These are phyloP conservation scores for Halophytophthora polymorphica DNA, from an alignment of 352 stramenopile genomes.

Conservation along the genomic window DNA sequence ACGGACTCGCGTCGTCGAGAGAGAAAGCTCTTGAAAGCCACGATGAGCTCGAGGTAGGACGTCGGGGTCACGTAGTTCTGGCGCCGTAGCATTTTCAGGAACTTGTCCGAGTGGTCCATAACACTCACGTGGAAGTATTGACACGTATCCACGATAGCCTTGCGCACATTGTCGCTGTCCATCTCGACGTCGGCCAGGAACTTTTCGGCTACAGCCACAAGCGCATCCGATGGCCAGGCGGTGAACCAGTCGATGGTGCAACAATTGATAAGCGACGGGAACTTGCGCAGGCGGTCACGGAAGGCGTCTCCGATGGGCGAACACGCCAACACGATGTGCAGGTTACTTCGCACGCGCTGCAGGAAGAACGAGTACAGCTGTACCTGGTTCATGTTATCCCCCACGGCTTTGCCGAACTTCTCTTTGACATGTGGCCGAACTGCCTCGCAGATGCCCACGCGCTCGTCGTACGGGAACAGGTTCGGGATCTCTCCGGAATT, in stretches of 20 bases:
- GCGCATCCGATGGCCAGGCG: slow-evolving; percentile 90
- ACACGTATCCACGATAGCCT: slow-evolving; percentile 88
- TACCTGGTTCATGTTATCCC: slow-evolving; percentile 88
- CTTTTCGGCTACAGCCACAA: slow-evolving; percentile 92
- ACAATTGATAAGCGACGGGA: slow-evolving; percentile 96
- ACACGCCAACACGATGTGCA: slow-evolving; percentile 94
- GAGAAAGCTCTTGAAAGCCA: slow-evolving; percentile 92
- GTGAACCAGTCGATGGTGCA: slow-evolving; percentile 98
- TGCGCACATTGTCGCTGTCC: slow-evolving; percentile 64
- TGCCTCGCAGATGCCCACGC: slow-evolving; percentile 87
- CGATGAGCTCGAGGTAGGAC: slow-evolving; percentile 93
- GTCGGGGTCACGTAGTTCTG: slow-evolving; percentile 96
- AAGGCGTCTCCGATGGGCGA: slow-evolving; percentile 95
- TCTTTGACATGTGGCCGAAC: slow-evolving; percentile 90
- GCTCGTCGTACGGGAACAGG: slow-evolving; percentile 92
- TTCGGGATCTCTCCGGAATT: slow-evolving; percentile 95
- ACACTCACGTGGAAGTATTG: slow-evolving; percentile 93
- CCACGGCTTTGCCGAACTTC: slow-evolving; percentile 85
- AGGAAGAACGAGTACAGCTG: slow-evolving; percentile 94
- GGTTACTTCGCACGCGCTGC: slow-evolving; percentile 85
- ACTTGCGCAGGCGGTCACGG: slow-evolving; percentile 91
- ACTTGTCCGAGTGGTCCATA: slow-evolving; percentile 81
- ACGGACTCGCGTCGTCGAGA: slow-evolving; percentile 81
- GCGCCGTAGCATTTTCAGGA: slow-evolving; percentile 76
- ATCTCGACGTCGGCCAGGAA: slow-evolving; percentile 92